Evolutionary conservation across 768 basidiomycete genomes (phyloP).

Genomic region (Baorangia bicolor): DNA sequence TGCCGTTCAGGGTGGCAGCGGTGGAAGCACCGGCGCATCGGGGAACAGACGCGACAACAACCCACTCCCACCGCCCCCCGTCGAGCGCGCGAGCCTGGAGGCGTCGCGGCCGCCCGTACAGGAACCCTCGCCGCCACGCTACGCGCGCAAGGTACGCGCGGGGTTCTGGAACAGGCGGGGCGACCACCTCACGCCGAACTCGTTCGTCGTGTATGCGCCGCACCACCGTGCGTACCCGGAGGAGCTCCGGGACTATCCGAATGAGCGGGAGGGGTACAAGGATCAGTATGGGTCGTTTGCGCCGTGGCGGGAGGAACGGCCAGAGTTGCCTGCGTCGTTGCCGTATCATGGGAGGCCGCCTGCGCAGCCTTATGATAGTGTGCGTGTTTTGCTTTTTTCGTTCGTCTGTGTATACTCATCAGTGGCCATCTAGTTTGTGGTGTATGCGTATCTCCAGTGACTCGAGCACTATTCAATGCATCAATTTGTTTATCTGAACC

Average conservation of each 20-base stretch:
- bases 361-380: constrained; percentile 53
- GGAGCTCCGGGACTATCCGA: constrained; percentile 62
- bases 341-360: constrained; percentile 57
- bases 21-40: neutral
- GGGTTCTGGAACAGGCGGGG: constrained; percentile 79
- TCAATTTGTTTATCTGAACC: constrained; percentile 20
- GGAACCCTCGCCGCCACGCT: constrained; percentile 30
- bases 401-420: neutral
- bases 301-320: constrained; percentile 42
- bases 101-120: constrained; percentile 28
- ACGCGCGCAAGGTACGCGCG: constrained; percentile 40
- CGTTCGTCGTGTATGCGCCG: constrained; percentile 69
- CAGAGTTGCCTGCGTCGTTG: constrained; percentile 61
- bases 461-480: neutral
- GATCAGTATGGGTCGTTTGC: constrained; percentile 50
- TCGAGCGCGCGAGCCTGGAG: constrained; percentile 25
- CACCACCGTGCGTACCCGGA: constrained; percentile 50
- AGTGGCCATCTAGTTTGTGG: constrained; percentile 35
- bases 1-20: neutral
- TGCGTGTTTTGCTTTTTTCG: constrained; percentile 24
- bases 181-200: constrained; percentile 58
- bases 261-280: constrained; percentile 51
- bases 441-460: constrained; percentile 36
- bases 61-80: constrained; percentile 31
- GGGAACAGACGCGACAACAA: constrained; percentile 23